phyloP scores from a whole-genome alignment of 129 eudicot genomes.

The Solidago caesia region DNA sequence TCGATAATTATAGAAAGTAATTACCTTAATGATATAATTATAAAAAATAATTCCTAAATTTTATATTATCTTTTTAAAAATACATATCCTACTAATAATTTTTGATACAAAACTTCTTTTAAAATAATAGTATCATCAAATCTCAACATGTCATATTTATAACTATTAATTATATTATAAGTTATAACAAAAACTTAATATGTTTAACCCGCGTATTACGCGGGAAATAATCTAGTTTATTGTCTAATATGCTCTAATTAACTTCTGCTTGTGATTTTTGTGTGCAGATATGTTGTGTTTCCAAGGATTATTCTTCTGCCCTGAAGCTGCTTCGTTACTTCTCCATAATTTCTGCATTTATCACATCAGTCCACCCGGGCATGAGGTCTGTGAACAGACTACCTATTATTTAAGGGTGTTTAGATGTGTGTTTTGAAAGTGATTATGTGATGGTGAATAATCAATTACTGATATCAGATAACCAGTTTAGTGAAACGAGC shows the following conservation, averaged over 20 bases:
- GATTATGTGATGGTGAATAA: constrained; percentile 16
- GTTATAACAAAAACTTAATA: too few species aligned
- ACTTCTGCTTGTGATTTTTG: neutral
- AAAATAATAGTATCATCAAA: too few species aligned
- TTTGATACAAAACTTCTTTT: too few species aligned
- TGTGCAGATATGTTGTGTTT: constrained; percentile 89
- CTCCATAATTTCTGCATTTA: constrained; percentile 96
- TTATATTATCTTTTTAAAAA: too few species aligned
- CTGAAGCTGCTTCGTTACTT: constrained; percentile 95
- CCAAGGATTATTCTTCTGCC: constrained; percentile 97
- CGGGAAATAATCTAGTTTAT: neutral
- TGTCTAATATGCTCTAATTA: neutral
- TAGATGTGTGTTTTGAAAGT: neutral
- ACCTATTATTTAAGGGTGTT: neutral
- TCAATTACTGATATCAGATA: neutral
- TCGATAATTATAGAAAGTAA: too few species aligned
- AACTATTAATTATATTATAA: too few species aligned
- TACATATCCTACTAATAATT: too few species aligned
- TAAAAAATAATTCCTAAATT: too few species aligned
- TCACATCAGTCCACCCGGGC: constrained; percentile 99
- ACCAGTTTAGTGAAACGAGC: neutral
- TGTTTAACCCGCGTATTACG: too few species aligned
- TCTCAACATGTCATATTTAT: too few species aligned
- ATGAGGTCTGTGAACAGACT: constrained; percentile 78
- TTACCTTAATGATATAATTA: too few species aligned